A percentile compares a stretch with the other conserved stretches of the same genome.
Evolutionary conservation across 2,329 filamentous ascomycete species (phyloP).

Genomic region (Penicillium sp.): DNA sequence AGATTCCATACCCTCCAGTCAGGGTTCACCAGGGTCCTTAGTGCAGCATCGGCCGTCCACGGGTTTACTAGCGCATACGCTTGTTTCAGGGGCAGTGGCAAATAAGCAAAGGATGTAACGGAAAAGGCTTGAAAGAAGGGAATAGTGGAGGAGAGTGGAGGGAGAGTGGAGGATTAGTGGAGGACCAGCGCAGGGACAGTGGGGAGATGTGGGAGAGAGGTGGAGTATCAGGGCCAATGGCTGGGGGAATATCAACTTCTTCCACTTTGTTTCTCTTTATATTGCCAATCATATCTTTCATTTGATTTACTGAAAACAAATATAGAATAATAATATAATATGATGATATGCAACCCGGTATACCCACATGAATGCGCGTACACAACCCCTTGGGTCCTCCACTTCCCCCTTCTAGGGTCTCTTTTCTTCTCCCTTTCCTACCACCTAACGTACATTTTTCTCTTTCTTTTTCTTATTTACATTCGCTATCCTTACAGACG

Average conservation of each 20-base stretch:
- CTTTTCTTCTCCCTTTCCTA: slow-evolving; percentile 6
- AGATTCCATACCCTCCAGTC: background rate
- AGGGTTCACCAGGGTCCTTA: background rate
- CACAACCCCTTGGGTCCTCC: slow-evolving; percentile 1
- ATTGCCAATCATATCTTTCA: slow-evolving; percentile 4
- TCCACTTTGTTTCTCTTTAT: background rate
- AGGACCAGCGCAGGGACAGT: background rate
- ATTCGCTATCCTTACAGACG: background rate
- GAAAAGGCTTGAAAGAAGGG: background rate
- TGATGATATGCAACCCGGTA: background rate
- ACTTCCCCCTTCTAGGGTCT: slow-evolving; percentile 9
- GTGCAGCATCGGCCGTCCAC: background rate
- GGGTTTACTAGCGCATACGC: slow-evolving; percentile 1
- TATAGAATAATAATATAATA: background rate
- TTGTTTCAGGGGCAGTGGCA: slow-evolving; percentile 11
- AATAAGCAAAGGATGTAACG: background rate
- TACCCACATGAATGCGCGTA: slow-evolving; percentile 12
- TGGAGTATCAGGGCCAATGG: slow-evolving; percentile 2
- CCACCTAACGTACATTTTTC: slow-evolving; percentile 5
- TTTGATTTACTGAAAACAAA: background rate
- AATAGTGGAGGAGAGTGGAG: background rate
- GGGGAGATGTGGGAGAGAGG: background rate
- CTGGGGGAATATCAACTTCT: background rate
- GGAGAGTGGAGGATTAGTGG: background rate
- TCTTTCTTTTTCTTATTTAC: slow-evolving; percentile 11